phyloP scores from a whole-genome alignment of 257 asterid species.

The Craterostigma plantagineum region DNA sequence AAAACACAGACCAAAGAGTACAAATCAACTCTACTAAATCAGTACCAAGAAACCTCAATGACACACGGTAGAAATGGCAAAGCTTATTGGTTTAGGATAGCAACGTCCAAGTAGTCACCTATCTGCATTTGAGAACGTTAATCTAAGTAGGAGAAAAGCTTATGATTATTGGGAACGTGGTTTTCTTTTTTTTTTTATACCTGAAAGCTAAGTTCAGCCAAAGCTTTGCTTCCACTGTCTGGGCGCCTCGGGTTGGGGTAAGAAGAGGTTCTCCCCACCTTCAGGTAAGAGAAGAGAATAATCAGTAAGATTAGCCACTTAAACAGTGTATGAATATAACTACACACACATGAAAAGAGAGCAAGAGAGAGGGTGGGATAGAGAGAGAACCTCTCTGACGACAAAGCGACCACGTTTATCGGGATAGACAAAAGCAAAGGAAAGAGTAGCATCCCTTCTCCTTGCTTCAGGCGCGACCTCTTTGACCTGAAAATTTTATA shows the following conservation, averaged over 20 bases:
- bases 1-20: too few species aligned
- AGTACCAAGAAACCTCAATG: too few species aligned
- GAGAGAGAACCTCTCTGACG: constrained; percentile 47
- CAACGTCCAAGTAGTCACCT: constrained; percentile 90
- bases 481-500: constrained; percentile 53
- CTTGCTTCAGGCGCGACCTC: constrained; percentile 96
- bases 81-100: constrained; percentile 36
- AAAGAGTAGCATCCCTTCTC: constrained; percentile 70
- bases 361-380: neutral
- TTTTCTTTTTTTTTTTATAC: constrained; percentile 15
- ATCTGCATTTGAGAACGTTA: constrained; percentile 24
- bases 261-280: constrained; percentile 77
- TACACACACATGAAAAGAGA: too few species aligned
- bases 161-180: neutral
- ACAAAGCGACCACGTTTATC: constrained; percentile 71
- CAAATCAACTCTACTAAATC: too few species aligned
- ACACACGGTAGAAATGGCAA: too few species aligned
- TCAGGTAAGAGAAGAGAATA: constrained; percentile 3
- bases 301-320: too few species aligned
- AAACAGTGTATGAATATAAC: too few species aligned
- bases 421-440: constrained; percentile 86
- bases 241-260: constrained; percentile 60
- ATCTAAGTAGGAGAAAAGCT: constrained; percentile 4
- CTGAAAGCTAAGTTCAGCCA: constrained; percentile 72
- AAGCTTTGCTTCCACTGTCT: constrained; percentile 62